Base-by-base conservation (phyloP, 345 rosid species). In the Adansonia digitata region DNA sequence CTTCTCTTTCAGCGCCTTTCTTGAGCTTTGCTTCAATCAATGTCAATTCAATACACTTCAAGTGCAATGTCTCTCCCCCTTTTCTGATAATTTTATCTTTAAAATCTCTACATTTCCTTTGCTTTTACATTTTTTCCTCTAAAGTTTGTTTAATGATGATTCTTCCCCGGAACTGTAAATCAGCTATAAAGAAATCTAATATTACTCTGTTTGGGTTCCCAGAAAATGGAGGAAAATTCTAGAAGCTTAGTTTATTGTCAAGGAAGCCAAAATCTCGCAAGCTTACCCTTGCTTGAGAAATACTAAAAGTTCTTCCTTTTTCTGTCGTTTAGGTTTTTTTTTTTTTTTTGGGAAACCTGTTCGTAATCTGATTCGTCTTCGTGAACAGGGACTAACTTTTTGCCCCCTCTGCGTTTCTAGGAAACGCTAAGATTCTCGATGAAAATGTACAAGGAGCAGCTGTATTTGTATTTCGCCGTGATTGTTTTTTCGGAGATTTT, bases 401-500 rank as follows among this genome's bases (percentile, higher is more conserved):
- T n/a, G n/a, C n/a, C n/a, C n/a, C n/a, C 78, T 75, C 79, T 76
- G 13, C 27, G 17, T 55, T 56, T 72, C 51, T 72, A 72, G 77
- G 77, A 75, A 64, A 71, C 8, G 34, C 15, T 43, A 60, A 13
- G 57, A 61, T 70, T 80, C 68, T 26, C 20, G 78, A 68, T 29
- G 72, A 79, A 82, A 78, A 90, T 81, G 86, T 79, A 56, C 48
- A 81, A 52, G 29, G 77, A 76, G 61, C 20, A 57, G 45, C 59
- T 35, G 40, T 49, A 71, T 37, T 76, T 55, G 46, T 79, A 31
- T 69, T 57, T 77, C 63, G 56, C 69, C 15, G 75, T 74, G 13
- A 53, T 81, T 51, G 53, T 85, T 65, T 43, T 86, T 86, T 81
- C 61, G 5, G 75, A 65, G 71, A 63, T 75, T 72, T 80, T 88